Evolutionary conservation across 1,284 basidiomycete species (phyloP), one percentile per base, ranked within the genome.

Genomic region (Sparassis latifolia): DNA sequence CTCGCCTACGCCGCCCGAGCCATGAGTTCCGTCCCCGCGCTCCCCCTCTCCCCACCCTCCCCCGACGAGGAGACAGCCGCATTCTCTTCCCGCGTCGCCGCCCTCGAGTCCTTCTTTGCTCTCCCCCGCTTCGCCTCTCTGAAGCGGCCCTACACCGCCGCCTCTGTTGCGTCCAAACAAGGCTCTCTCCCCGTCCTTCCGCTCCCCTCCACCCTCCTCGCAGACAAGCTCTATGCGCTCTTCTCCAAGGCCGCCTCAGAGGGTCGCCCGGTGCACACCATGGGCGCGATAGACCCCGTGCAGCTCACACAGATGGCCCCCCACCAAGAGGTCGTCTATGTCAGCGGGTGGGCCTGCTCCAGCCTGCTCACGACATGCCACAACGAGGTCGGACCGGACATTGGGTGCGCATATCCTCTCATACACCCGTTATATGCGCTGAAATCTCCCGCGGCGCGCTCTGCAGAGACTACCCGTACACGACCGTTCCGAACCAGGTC

Each of bases 271-370:
- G 77, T 92, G 9, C 88, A 89, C 58, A 94, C 91, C 3, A 84
- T 93, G 80, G 91, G 91, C 37, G 91, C 88, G 10, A 85, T 96
- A 55, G 92, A 96, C 65, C 93, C 92, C 0, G 81, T 94, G 3
- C 92, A 96, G 70, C 91, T 94, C 85, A 92, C 93, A 0, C 96
- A 99, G 70, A 97, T 98, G 94, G 97, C 94, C 5, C 80, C 81
- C 62, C 82, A 94, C 69, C 92, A 97, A 63, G 92, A 98, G 65
- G 89, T 92, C 28, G 88, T 98, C 45, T 99, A 99, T 67, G 79
- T 99, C 30, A 97, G 92, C 39, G 96, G 96, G 30, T 99, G 92
- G 84, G 92, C 89, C 29, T 80, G 84, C 37, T 90, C 86, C 43
- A 97, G 94, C 53, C 80, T 94, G 51, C 77, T 92, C 47, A 92